Evolutionary conservation across 805 yeast genomes (phyloP), one percentile per base, ranked within the genome.

Genomic region (Saturnispora quitensis): DNA sequence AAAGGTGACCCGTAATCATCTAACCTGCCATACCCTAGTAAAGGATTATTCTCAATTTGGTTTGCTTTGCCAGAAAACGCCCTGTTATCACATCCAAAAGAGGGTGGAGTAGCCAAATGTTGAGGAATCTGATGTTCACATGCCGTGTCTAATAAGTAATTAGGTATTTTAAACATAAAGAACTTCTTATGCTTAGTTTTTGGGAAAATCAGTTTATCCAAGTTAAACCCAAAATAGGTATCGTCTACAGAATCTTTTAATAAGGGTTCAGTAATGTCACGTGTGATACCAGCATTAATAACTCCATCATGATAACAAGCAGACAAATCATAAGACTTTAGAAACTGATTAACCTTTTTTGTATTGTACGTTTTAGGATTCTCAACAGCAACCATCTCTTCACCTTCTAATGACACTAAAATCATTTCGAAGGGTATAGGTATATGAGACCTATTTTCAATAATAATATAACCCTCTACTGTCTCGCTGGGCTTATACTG

Each of bases 401-500:
- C 65, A 1, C 85, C 86, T 59, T 81, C 86, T 33, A 81, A 67
- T 1, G 81, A 69, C 7, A 80, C 75, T 50, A 77, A 71, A 60
- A 83, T 77, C 81, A 80, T 79, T 57, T 82, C 84, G 60, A 82
- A 84, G 2, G 76, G 75, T 20, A 83, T 68, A 0, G 72, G 67
- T 17, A 64, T 56, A 1, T 61, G 49, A 2, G 77, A 63, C 6
- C 58, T 66, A 58, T 80, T 80, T 48, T 68, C 66, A 20, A 79
- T 67, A 0, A 63, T 56, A 7, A 76, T 66, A 57, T 74, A 78
- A 0, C 91, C 91, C 59, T 78, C 74, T 13, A 84, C 70, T 20
- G 72, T 71, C 60, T 84, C 89, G n/a, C 88, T 88, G 12, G 83
- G 81, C 18, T 77, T 77, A 60, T 77, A 84, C 61, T 81, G 86